Percentiles rank a stretch among this genome's conserved stretches.
These are phyloP conservation scores for Paramecium bursaria DNA, from an alignment of 73 alveolate genomes.

Conservation along the genomic window DNA sequence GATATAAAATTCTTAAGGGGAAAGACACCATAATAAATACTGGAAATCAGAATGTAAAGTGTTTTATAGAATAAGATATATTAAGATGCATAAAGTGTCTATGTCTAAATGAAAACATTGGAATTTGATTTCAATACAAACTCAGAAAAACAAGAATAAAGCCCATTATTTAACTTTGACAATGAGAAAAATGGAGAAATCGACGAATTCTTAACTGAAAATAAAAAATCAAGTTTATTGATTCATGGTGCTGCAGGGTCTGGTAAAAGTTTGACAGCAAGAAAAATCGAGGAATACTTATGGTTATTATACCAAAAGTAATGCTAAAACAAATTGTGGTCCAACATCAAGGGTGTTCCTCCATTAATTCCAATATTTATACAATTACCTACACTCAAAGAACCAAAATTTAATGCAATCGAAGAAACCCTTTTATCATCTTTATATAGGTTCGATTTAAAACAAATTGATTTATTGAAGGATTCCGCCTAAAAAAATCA, in stretches of 20 bases:
- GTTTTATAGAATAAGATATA: background rate
- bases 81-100: background rate
- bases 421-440: constrained; percentile 18
- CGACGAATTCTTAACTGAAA: background rate
- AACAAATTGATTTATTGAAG: constrained; percentile 1
- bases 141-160: background rate
- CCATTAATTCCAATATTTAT: constrained; percentile 8
- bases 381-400: constrained; percentile 1
- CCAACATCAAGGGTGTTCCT: background rate
- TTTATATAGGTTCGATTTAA: constrained; percentile 7
- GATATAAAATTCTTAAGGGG: background rate
- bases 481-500: background rate
- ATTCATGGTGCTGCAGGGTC: background rate
- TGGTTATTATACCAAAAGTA: background rate
- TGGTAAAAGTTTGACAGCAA: background rate
- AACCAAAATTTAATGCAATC: constrained; percentile 3
- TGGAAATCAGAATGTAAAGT: background rate
- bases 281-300: background rate
- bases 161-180: background rate
- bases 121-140: background rate
- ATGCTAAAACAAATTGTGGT: background rate
- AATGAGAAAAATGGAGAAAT: background rate
- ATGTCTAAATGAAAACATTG: background rate
- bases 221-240: background rate
- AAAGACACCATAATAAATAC: background rate